A percentile compares a stretch with the other conserved stretches of the same genome.
These are phyloP conservation scores for Tolypocladium endophyticum DNA, from an alignment of 2,329 filamentous ascomycete species.

Conservation along the genomic window DNA sequence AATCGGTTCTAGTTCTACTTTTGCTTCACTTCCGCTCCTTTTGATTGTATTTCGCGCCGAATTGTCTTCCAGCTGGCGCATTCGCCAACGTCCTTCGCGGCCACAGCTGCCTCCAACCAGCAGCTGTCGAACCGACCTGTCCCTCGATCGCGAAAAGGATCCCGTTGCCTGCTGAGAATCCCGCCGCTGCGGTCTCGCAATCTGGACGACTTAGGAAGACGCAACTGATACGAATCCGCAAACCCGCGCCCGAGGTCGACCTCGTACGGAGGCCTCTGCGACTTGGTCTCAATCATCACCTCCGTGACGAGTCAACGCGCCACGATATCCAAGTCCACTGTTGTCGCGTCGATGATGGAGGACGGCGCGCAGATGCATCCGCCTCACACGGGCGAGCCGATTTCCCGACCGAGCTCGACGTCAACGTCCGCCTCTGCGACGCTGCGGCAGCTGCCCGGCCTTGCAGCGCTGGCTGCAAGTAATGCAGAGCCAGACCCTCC, in stretches of 20 bases:
- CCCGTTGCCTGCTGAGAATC: not conserved
- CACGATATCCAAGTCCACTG: not conserved
- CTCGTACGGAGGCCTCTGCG: not conserved
- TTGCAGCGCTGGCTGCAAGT: slow-evolving; percentile 32
- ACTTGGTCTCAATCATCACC: not conserved
- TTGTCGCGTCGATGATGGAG: slow-evolving; percentile 26
- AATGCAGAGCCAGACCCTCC: slow-evolving; percentile 29
- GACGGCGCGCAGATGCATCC: slow-evolving; percentile 30
- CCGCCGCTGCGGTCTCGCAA: not conserved
- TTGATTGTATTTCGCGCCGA: not conserved
- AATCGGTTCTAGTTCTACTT: not conserved
- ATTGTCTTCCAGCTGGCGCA: not conserved
- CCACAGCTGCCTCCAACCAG: not conserved
- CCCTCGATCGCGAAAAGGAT: not conserved
- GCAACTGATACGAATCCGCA: not conserved
- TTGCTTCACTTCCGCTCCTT: not conserved
- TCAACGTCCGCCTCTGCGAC: slow-evolving; percentile 32
- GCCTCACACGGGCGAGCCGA: slow-evolving; percentile 31
- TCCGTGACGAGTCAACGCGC: not conserved
- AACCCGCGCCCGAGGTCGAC: not conserved
- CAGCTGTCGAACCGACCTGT: not conserved
- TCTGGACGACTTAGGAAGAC: not conserved
- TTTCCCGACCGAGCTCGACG: slow-evolving; percentile 38
- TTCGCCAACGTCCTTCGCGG: not conserved
- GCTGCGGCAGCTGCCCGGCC: slow-evolving; percentile 33